These are phyloP conservation scores for Beta vulgaris DNA, from an alignment of 148 eudicot genomes.

Conservation along the genomic window DNA sequence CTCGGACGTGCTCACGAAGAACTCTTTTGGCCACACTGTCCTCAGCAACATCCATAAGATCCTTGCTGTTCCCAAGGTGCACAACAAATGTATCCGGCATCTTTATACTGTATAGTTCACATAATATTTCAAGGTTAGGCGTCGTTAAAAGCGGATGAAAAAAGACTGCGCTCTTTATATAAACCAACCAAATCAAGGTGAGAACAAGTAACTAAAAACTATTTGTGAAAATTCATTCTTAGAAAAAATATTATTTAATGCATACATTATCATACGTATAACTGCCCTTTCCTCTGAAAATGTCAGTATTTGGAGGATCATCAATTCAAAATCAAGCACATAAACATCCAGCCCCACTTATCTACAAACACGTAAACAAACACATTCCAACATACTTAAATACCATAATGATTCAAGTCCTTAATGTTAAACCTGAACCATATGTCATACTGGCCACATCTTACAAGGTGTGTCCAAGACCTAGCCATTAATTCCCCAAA, in stretches of 20 bases:
- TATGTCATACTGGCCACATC: neutral
- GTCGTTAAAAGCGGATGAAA: neutral
- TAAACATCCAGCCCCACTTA: neutral
- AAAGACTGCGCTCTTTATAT: neutral
- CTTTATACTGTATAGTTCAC: constrained; percentile 55
- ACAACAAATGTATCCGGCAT: constrained; percentile 97
- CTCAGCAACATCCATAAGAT: constrained; percentile 93
- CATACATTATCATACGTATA: neutral
- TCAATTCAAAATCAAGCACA: neutral
- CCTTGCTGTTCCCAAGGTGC: constrained; percentile 99
- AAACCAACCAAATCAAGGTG: neutral
- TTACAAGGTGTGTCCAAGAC: no score
- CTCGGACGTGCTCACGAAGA: constrained; percentile 91
- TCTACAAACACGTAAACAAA: no score
- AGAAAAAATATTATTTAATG: neutral
- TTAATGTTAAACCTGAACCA: neutral
- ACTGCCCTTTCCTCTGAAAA: neutral
- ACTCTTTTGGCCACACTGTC: constrained; percentile 83
- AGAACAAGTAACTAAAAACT: neutral
- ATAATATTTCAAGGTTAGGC: constrained; percentile 1
- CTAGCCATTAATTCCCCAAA: no score
- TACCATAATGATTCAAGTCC: neutral
- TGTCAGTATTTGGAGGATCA: neutral
- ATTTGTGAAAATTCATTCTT: no score
- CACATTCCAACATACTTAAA: neutral